Percentiles rank a stretch among this genome's conserved stretches.
These are phyloP conservation scores for Furcasterigmium furcatum DNA, from an alignment of 2,329 filamentous ascomycete species.

Conservation along the genomic window DNA sequence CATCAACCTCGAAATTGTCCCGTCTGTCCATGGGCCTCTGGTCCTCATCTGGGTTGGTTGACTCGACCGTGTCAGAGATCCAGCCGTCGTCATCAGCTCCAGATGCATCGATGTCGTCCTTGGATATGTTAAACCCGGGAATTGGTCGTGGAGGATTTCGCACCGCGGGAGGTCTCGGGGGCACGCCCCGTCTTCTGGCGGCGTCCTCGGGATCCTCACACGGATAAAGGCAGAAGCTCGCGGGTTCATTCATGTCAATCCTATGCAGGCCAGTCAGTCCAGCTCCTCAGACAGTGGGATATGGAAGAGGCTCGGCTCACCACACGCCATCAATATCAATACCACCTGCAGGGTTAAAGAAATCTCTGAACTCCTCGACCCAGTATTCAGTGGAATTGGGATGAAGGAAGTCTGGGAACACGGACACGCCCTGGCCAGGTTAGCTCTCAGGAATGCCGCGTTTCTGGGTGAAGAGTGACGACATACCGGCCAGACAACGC, in stretches of 20 bases:
- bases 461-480: neutral
- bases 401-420: slow-evolving; percentile 75
- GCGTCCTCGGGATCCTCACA: slow-evolving; percentile 31
- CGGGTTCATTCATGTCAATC: slow-evolving; percentile 54
- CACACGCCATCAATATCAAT: slow-evolving; percentile 75
- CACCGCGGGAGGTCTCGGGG: slow-evolving; percentile 61
- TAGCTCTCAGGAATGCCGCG: neutral
- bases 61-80: neutral
- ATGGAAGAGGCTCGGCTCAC: slow-evolving; percentile 47
- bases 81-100: neutral
- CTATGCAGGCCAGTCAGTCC: neutral
- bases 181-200: slow-evolving; percentile 31
- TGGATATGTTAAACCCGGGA: slow-evolving; percentile 41
- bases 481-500: slow-evolving; percentile 67
- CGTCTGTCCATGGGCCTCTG: neutral
- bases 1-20: neutral
- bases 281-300: no score
- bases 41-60: neutral
- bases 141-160: slow-evolving; percentile 61
- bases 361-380: slow-evolving; percentile 61
- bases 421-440: slow-evolving; percentile 48
- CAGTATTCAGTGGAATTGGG: slow-evolving; percentile 63
- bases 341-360: slow-evolving; percentile 61
- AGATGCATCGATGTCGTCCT: neutral
- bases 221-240: slow-evolving; percentile 52